A percentile compares a stretch with the other conserved stretches of the same genome.
Conservation (phyloP, 2,329 filamentous ascomycete genomes). For the Talaromyces piceae region DNA sequence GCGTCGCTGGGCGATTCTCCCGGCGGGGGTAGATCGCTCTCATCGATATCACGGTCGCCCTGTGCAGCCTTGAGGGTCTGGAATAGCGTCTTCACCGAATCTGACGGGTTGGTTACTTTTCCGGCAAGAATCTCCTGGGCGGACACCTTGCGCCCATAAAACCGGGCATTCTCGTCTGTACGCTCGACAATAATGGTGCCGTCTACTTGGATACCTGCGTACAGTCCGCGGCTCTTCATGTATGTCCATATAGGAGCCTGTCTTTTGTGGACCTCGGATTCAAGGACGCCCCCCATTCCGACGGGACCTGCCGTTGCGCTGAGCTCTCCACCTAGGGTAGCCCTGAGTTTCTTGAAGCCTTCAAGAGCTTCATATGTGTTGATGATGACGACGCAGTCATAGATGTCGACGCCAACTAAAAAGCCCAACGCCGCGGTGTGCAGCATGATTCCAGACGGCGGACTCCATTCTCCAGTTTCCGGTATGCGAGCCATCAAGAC, state of each 20-base stretch:
- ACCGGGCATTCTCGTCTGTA: conserved; percentile 78
- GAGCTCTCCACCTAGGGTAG: conserved; percentile 76
- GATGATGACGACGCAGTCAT: conserved; percentile 90
- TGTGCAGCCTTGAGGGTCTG: conserved; percentile 85
- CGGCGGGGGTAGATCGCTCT: conserved; percentile 57
- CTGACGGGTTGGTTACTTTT: conserved; percentile 51
- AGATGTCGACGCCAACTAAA: conserved; percentile 85
- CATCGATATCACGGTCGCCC: conserved; percentile 69
- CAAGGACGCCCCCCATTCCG: conserved; percentile 64
- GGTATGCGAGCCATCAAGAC: conserved; percentile 71
- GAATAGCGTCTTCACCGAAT: conserved; percentile 54
- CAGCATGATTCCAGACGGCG: conserved; percentile 81
- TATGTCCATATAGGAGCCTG: conserved; percentile 73
- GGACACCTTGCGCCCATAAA: conserved; percentile 63
- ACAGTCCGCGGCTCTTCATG: conserved; percentile 82
- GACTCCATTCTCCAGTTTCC: conserved; percentile 82
- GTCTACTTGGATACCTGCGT: conserved; percentile 78
- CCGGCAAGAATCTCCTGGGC: conserved; percentile 58
- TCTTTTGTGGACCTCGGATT: conserved; percentile 60
- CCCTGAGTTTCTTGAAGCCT: conserved; percentile 69
- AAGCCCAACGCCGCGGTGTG: conserved; percentile 87
- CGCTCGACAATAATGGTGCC: conserved; percentile 81
- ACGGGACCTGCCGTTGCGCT: conserved; percentile 70
- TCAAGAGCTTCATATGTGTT: conserved; percentile 80
- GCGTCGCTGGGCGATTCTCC: conserved; percentile 67